Evolutionary conservation across 1,284 basidiomycete species (phyloP).

Genomic region (Singerocomus rubriflavus): DNA sequence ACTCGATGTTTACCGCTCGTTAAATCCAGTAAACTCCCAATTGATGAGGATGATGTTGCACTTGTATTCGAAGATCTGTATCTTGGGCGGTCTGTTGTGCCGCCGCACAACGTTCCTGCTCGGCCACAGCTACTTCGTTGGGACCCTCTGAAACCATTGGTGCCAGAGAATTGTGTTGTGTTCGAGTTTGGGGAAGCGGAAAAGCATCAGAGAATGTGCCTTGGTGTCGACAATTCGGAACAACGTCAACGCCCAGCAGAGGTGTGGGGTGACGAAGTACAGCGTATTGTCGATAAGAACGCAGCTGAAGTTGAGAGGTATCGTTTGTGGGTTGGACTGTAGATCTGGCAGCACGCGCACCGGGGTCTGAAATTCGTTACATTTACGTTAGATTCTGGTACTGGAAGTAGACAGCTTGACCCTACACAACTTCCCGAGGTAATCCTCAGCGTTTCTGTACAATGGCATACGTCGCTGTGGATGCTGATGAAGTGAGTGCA

Average conservation of each 20-base stretch:
- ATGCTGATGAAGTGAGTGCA: slow-evolving; percentile 50
- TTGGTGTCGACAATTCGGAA: slow-evolving; percentile 23
- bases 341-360: not conserved
- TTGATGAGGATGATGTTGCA: slow-evolving; percentile 79
- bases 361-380: no score
- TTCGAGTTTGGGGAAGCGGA: slow-evolving; percentile 75
- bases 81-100: slow-evolving; percentile 75
- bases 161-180: slow-evolving; percentile 76
- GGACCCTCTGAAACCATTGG: slow-evolving; percentile 64
- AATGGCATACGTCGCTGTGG: slow-evolving; percentile 56
- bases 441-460: not conserved
- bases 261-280: slow-evolving; percentile 65
- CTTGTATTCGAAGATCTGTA: slow-evolving; percentile 87
- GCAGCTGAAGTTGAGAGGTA: slow-evolving; percentile 48
- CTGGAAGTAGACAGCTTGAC: no score
- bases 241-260: slow-evolving; percentile 40
- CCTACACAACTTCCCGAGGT: not conserved
- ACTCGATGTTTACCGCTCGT: not conserved
- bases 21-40: slow-evolving; percentile 60
- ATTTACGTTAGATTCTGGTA: no score
- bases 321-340: slow-evolving; percentile 43
- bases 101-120: slow-evolving; percentile 70
- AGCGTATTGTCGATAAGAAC: slow-evolving; percentile 52
- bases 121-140: slow-evolving; percentile 77
- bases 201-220: slow-evolving; percentile 58